Evolutionary conservation across 345 rosid species (phyloP).

Genomic region (Clausena lansium): DNA sequence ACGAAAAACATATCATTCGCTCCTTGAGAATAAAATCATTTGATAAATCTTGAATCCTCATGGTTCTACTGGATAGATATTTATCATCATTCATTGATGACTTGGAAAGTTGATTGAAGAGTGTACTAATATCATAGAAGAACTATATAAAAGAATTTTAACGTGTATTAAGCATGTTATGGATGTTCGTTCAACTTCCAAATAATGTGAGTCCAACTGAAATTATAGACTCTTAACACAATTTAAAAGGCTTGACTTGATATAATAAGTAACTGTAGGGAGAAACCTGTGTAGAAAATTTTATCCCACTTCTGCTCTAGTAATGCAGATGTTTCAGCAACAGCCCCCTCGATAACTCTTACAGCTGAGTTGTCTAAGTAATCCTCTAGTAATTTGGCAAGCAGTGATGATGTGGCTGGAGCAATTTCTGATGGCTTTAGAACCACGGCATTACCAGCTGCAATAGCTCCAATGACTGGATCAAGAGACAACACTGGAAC

Average conservation of each 20-base stretch:
- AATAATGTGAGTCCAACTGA: neutral
- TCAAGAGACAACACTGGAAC: conserved; percentile 65
- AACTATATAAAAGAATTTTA: neutral
- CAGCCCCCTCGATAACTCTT: conserved; percentile 43
- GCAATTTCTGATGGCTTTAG: conserved; percentile 58
- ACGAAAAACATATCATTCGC: neutral
- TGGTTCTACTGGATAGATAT: neutral
- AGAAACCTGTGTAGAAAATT: conserved; percentile 55
- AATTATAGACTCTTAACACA: neutral
- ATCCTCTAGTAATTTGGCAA: conserved; percentile 28
- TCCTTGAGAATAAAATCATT: neutral
- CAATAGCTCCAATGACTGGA: conserved; percentile 70
- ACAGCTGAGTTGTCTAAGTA: conserved; percentile 38
- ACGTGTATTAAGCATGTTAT: neutral
- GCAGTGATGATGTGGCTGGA: conserved; percentile 47
- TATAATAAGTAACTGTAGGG: neutral
- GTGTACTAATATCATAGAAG: neutral
- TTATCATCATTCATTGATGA: neutral
- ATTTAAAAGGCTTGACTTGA: no score
- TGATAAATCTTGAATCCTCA: neutral
- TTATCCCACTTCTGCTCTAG: conserved; percentile 56
- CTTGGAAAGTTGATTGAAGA: neutral
- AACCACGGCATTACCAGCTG: conserved; percentile 58
- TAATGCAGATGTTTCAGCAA: conserved; percentile 44
- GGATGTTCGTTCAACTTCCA: neutral